Percentiles rank a stretch among this genome's conserved stretches.
These are phyloP conservation scores for Hansenula sp. DNA, from an alignment of 1,139 yeast species.

Conservation along the genomic window DNA sequence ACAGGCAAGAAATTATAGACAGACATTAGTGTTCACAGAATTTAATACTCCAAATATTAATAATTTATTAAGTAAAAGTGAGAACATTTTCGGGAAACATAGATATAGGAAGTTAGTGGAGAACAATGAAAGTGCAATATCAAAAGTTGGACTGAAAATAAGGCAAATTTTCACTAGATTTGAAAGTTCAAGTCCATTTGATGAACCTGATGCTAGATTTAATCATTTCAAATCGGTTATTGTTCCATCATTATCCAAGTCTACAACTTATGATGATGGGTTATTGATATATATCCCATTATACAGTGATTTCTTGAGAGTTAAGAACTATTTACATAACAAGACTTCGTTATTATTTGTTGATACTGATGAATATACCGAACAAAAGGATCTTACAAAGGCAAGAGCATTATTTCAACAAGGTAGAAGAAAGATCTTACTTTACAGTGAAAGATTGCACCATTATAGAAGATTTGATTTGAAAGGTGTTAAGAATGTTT, in stretches of 20 bases:
- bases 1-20: conserved; percentile 71
- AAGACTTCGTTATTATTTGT: conserved; percentile 56
- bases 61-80: conserved; percentile 54
- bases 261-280: conserved; percentile 59
- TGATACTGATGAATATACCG: conserved; percentile 78
- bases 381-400: conserved; percentile 65
- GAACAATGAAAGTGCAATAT: conserved; percentile 37
- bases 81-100: conserved; percentile 63
- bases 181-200: conserved; percentile 50
- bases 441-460: conserved; percentile 92
- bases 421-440: conserved; percentile 66
- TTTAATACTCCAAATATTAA: conserved; percentile 80
- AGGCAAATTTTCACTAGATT: conserved; percentile 75
- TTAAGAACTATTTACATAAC: conserved; percentile 66
- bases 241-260: conserved; percentile 63
- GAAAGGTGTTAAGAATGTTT: conserved; percentile 78
- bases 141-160: conserved; percentile 48
- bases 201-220: conserved; percentile 79
- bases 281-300: conserved; percentile 78
- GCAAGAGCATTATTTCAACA: conserved; percentile 63
- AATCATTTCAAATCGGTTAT: conserved; percentile 71
- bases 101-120: conserved; percentile 39
- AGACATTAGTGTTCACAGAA: conserved; percentile 71
- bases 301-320: conserved; percentile 79
- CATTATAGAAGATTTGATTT: conserved; percentile 84